phyloP scores from a whole-genome alignment of 106 monocot genomes.

The Phalaenopsis equestris region DNA sequence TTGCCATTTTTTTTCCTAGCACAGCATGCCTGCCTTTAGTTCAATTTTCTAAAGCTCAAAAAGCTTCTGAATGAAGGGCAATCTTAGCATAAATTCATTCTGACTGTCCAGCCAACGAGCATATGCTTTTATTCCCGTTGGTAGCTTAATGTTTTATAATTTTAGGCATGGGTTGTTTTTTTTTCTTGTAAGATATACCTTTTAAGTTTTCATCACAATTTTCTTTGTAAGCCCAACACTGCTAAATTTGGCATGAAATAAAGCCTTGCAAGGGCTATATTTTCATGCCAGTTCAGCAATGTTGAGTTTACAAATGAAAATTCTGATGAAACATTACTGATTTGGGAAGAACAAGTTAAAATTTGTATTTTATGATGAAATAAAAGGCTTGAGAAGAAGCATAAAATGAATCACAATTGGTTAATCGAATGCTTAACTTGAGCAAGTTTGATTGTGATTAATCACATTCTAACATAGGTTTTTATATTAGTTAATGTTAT shows the following conservation, averaged over 20 bases:
- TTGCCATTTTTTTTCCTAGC: not conserved
- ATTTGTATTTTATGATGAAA: not conserved
- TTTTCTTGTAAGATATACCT: not conserved
- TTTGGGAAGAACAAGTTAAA: no score
- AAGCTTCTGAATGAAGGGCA: not conserved
- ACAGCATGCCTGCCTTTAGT: not conserved
- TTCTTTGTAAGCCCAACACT: no score
- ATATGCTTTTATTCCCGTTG: not conserved
- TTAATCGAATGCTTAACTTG: not conserved
- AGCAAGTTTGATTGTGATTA: not conserved
- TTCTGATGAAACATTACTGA: not conserved
- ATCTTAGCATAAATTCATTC: not conserved
- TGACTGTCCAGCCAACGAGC: not conserved
- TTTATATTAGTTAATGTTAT: not conserved
- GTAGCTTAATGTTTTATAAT: not conserved
- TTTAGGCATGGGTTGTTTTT: not conserved
- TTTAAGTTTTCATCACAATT: not conserved
- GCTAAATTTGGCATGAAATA: no score
- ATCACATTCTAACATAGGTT: not conserved
- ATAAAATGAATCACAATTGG: not conserved
- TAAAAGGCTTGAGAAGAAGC: not conserved
- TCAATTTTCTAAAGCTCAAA: not conserved
- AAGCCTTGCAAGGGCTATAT: not conserved
- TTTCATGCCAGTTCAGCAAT: constrained; percentile 1
- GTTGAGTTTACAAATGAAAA: not conserved